Conservation (phyloP, 2,329 filamentous ascomycete species). For the Alternaria sp. region DNA sequence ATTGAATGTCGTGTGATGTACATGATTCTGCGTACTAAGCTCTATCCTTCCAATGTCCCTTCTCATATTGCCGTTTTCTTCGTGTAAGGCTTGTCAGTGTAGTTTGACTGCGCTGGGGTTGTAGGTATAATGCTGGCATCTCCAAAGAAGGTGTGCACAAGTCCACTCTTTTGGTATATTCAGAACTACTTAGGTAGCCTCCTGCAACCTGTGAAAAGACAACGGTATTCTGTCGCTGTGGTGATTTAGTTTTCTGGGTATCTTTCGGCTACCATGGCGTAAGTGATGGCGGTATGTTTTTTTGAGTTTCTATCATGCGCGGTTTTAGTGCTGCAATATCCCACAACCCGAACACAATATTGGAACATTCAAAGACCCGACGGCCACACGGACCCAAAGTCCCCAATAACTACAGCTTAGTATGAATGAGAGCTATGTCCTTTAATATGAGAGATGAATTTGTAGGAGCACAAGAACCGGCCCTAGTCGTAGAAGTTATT, state of each 20-base stretch:
- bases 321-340: neutral
- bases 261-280: neutral
- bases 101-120: neutral
- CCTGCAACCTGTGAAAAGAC: neutral
- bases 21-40: neutral
- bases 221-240: neutral
- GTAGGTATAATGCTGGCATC: neutral
- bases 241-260: neutral
- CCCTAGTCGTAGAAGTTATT: neutral
- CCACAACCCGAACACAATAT: neutral
- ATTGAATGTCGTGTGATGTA: neutral
- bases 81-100: neutral
- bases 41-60: neutral
- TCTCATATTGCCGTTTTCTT: neutral
- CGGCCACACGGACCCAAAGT: neutral
- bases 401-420: neutral
- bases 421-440: neutral
- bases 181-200: neutral
- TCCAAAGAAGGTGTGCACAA: neutral
- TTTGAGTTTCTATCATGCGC: neutral
- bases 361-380: neutral
- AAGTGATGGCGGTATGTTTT: neutral
- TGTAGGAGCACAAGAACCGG: neutral
- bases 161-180: neutral
- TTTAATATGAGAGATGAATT: neutral